Base-by-base conservation (phyloP, 2,329 filamentous ascomycete species). In the Aureobasidium namibiae region DNA sequence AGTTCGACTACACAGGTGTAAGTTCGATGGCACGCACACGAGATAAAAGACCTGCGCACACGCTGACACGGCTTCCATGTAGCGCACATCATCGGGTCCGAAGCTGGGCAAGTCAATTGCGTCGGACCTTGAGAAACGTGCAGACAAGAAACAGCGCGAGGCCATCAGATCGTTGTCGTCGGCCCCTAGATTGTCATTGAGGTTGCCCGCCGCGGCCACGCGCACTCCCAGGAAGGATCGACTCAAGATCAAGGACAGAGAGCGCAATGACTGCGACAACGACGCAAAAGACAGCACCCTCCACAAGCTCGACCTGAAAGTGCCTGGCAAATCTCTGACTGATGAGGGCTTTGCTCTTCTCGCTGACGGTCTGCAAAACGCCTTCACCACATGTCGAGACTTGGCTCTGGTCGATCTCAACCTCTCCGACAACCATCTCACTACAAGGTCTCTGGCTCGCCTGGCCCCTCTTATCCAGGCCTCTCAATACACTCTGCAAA, bases 401-500 rank as follows among this genome's bases (percentile, higher is more conserved):
- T 65, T 75, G n/a, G 70, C 66, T 29, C 67, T 81, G 11, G 74
- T 77, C 36, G 77, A 78, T 60, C 66, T 81, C 23, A 74, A 76
- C 61, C 66, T 81, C 4, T 70, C 70, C 39, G 70, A 70, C 29
- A 81, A 80, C 63, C 61, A 63, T 10, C 69, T 81, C 31, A 79
- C 75, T 0, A 69, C 72, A 5, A 60, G 63, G 8, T 72, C 75
- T 4, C 70, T 81, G 18, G 66, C 65, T 9, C 69, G 69, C 44
- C 69, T 81, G 3, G 73, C 73, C 2, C 65, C 68, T 21, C 68
- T 78, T 34, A 70, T 81, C 48, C 63, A 66, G 13, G 65, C 75
- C n/a, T 73, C 74, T 8, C 61, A 65, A n/a, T 69, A 70, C n/a
- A 75, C 78, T 39, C 65, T 81, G 16, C 72, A 73, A 61, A 75